Base-by-base conservation (phyloP, 2,329 filamentous ascomycete species). In the Periconia sp. region DNA sequence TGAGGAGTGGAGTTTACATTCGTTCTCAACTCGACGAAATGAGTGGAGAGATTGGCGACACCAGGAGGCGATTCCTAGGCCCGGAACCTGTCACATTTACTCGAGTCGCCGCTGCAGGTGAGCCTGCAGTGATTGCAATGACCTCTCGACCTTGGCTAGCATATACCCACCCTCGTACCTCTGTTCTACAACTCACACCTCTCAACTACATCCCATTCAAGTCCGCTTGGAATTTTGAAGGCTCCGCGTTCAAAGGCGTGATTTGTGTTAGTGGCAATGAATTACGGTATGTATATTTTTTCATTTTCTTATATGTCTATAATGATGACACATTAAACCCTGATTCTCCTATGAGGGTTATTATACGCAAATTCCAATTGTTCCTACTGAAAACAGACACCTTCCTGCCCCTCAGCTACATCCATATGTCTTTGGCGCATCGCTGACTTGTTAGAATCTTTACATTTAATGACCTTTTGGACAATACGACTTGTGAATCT, bases 61-160 rank as follows among this genome's bases (percentile, higher is more conserved):
- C 93, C 0, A 84, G 94, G 44, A 94, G 94, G 56, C 92, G 95
- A 52, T 99, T 99, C 75, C 80, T 99, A 9, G 95, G 95, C 0
- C 89, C 92, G 0, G 94, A 94, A 63, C 85, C 91, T 27, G 92
- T 96, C 42, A 91, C 91, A 62, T 82, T 99, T 2, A 97, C 96
- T 73, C 87, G 90, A 61, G 92, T 97, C n/a, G 89, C 88, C 6
- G 90, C 97, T 9, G 87, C 94, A 66, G 87, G 87, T 17, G 89
- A 92, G 60, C 88, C 89, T 6, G 92, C 92, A 41, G 89, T 97
- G 14, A 81, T 99, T 49, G 93, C 91, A 2, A 82, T 97, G 50
- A 97, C 92, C 72, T 95, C 92, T 15, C 86, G 93, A 52, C 90
- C 94, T n/a, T 99, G 93, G 92, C 81, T 99, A 3, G 93, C 92